Base-by-base conservation (phyloP, 768 basidiomycete genomes). In the Tulasnella calospora region DNA sequence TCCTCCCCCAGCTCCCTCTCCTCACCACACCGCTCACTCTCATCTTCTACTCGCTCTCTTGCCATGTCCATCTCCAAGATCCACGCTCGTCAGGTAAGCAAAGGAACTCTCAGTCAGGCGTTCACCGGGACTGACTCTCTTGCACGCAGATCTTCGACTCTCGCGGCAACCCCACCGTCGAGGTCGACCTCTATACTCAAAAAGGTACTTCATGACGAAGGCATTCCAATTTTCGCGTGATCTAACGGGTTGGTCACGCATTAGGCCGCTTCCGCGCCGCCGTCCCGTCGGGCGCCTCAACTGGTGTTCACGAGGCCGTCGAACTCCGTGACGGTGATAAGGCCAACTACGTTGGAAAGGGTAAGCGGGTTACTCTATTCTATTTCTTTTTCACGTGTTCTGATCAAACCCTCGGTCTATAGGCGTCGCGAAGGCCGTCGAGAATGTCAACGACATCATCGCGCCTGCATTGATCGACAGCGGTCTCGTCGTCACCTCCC, bases 281-380 rank as follows among this genome's bases (percentile, higher is more conserved):
- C 80, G 98, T 99, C 67, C 98, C 98, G 67, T 98, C 97, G 79
- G 98, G 98, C 85, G 98, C 98, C 61, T 99, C 98, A 78, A 99
- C 98, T 75, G 98, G 98, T 88, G 87, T 94, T 81, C 95, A 99
- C 85, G 98, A 99, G 86, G 98, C 98, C 80, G 95, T 98, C 81
- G 98, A 99, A 87, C 93, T 99, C 85, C 95, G 98, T 82, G 98
- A 99, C 86, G 92, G 92, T 80, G 96, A 95, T 88, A 98, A 98
- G 86, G 86, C 85, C 81, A 90, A 90, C 83, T 99, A 98, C 84
- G 89, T 98, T 82, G 98, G 98, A 83, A 99, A 99, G 88, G 97
- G 97, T 93, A 82, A 79, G 89, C 81, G 10, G 4, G 33, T 41
- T 73, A 72, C 40, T 30, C 2, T 38, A 33, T 13, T 30, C 30